Evolutionary conservation across 257 asterid genomes (phyloP), one percentile per base, ranked within the genome.

Genomic region (Solanum chiquidenum): DNA sequence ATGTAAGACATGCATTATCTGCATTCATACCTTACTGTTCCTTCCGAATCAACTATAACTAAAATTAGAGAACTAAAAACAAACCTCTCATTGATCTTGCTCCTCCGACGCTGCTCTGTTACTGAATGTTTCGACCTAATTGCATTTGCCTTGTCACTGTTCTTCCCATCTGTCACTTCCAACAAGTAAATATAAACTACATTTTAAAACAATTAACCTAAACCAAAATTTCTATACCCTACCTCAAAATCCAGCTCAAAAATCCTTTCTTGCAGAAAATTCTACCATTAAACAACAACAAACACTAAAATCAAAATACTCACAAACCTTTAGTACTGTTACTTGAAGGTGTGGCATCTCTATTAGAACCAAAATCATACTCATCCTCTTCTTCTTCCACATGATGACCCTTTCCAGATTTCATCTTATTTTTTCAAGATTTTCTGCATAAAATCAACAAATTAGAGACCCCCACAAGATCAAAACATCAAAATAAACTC

Each of bases 381-480:
- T 95, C 96, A 91, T 89, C 97, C 89, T 92, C 96, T 33, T 95
- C 98, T 75, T 96, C 98, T 71, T 95, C 99, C 85, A 92, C 98
- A 62, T 91, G 92, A 89, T 91, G 95, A 88, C 91, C 90, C 90
- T 94, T 96, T 35, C 94, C 98, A 71, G 98, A 91, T 92, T 94
- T 94, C 99, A 96, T 91, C 23, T 1, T 82, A 31, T 13, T 79
- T 58, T 66, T 49, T 64, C 89, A 88, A 91, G 80, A 86, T 87
- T 77, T 84, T 74, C 93, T 88, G 92, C 89, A 82, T 62, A 87
- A 90, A 89, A 90, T 52, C 71, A 64, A 86, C 84, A 55, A 89
- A 87, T 89, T 87, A 58, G 87, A 86, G 84, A 89, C 76, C 83
- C 91, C 90, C 90, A 76, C 86, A 75, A 83, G 86, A 89, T 86